Conservation (phyloP, 176 grass and related monocot genomes). For the Ananas comosus region DNA sequence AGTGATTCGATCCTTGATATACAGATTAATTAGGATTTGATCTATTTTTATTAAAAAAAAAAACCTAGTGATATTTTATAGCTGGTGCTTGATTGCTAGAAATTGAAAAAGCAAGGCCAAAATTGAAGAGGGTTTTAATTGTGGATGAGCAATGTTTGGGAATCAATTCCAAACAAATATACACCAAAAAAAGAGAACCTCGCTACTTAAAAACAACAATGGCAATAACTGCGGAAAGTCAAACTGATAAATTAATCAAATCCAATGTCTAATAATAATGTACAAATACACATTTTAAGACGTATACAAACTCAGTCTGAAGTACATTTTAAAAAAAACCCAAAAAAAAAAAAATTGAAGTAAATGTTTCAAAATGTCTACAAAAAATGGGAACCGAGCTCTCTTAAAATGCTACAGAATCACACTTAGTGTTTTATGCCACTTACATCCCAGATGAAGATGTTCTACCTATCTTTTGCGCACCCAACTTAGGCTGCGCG, state of each 20-base stretch:
- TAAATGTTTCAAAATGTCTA: constrained; percentile 50
- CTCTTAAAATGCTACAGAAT: constrained; percentile 35
- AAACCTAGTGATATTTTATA: too few relatives aligned
- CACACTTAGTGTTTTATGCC: constrained; percentile 18
- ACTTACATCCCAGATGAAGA: constrained; percentile 48
- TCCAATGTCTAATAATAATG: background rate
- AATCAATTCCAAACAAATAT: too few relatives aligned
- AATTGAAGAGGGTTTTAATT: too few relatives aligned
- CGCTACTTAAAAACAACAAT: background rate
- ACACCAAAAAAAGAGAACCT: background rate
- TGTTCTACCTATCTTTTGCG: constrained; percentile 73
- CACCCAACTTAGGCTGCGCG: constrained; percentile 73
- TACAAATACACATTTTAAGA: background rate
- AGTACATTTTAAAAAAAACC: background rate
- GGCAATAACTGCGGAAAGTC: background rate
- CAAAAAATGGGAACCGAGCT: constrained; percentile 18
- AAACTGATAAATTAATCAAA: background rate
- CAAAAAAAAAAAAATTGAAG: constrained; percentile 36
- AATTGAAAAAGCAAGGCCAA: too few relatives aligned
- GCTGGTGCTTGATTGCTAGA: too few relatives aligned
- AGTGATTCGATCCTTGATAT: too few relatives aligned
- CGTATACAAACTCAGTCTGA: background rate
- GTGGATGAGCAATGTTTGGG: too few relatives aligned
- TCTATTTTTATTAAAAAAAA: too few relatives aligned
- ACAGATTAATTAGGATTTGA: too few relatives aligned